A percentile compares a stretch with the other conserved stretches of the same genome.
These are phyloP conservation scores for Nakaseomyces kungkrabaensis DNA, from an alignment of 1,139 yeast species.

Conservation along the genomic window DNA sequence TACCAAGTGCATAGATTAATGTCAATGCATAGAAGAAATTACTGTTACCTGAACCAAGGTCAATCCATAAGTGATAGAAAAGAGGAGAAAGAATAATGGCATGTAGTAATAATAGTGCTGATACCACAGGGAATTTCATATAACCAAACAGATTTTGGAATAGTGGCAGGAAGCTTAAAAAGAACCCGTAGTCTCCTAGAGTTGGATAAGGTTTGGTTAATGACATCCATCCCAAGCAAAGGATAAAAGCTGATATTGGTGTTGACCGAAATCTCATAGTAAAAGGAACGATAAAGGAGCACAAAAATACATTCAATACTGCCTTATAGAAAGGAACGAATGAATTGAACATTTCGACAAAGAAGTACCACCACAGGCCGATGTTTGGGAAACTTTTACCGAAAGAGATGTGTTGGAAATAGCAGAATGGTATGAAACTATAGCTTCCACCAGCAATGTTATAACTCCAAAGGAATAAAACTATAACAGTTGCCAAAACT, in stretches of 20 bases:
- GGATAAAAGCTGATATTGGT: conserved; percentile 57
- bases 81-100: conserved; percentile 65
- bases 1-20: conserved; percentile 65
- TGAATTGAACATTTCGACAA: conserved; percentile 87
- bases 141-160: conserved; percentile 38
- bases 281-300: conserved; percentile 61
- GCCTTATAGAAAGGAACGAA: conserved; percentile 77
- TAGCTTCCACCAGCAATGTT: neutral
- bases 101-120: conserved; percentile 38
- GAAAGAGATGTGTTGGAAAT: conserved; percentile 34
- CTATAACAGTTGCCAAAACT: neutral
- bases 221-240: conserved; percentile 55
- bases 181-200: conserved; percentile 72
- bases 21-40: conserved; percentile 94
- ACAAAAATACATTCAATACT: conserved; percentile 70
- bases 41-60: conserved; percentile 88
- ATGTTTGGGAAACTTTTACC: conserved; percentile 55
- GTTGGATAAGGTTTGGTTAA: conserved; percentile 83
- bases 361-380: conserved; percentile 98
- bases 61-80: conserved; percentile 91
- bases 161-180: conserved; percentile 49
- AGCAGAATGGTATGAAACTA: neutral
- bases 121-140: conserved; percentile 37
- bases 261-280: conserved; percentile 57
- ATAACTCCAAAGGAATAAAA: neutral